These are phyloP conservation scores for Fistulifera solaris DNA, from an alignment of 108 stramenopile species.

Conservation along the genomic window DNA sequence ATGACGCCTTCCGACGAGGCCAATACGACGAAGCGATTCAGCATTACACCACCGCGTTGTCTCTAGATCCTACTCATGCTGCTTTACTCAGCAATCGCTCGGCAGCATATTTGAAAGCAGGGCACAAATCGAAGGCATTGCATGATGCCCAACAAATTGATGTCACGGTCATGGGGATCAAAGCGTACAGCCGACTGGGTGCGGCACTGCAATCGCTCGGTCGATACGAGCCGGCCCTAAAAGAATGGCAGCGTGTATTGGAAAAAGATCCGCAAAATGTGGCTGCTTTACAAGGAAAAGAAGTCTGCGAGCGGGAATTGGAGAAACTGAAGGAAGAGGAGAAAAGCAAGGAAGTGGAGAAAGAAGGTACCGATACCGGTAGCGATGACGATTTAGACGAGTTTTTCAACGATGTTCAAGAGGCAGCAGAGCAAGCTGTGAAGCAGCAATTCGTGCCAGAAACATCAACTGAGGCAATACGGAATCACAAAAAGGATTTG, in stretches of 20 bases:
- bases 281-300: constrained; percentile 54
- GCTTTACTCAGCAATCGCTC: constrained; percentile 65
- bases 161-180: constrained; percentile 25
- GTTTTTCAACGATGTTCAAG: constrained; percentile 81
- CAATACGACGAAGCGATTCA: constrained; percentile 50
- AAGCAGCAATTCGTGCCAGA: constrained; percentile 16
- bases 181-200: constrained; percentile 67
- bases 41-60: constrained; percentile 53
- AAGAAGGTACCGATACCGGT: constrained; percentile 19
- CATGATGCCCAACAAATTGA: constrained; percentile 54
- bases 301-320: constrained; percentile 41
- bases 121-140: constrained; percentile 65
- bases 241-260: constrained; percentile 43
- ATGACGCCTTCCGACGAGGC: constrained; percentile 55
- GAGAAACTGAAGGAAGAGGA: constrained; percentile 26
- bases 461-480: constrained; percentile 42
- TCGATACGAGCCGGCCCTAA: constrained; percentile 47
- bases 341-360: constrained; percentile 14
- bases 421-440: constrained; percentile 48
- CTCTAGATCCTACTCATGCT: constrained; percentile 53
- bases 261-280: constrained; percentile 41
- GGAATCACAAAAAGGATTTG: constrained; percentile 49
- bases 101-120: constrained; percentile 69
- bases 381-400: constrained; percentile 62
- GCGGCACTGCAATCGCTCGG: constrained; percentile 67